Base-by-base conservation (phyloP, 495 filamentous ascomycete species). In the Clavariopsis aquatica region DNA sequence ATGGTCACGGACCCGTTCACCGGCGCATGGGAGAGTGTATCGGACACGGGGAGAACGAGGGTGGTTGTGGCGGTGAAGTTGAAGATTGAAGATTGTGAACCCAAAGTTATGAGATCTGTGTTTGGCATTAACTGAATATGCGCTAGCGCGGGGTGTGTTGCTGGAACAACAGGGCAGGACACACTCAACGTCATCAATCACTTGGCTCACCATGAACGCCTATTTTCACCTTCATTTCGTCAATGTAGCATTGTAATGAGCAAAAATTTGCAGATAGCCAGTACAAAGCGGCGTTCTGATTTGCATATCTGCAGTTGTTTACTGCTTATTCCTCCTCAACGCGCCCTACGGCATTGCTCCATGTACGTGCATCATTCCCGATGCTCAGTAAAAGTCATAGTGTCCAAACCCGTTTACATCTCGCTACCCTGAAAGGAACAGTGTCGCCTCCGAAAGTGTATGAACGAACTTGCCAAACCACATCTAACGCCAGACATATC, bases 1-100 rank as follows among this genome's bases (percentile, higher is more conserved):
- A 75, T 75, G 34, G 38, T 43, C 13, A 17, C 15, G 13, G 15
- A 43, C n/a, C 8, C 13, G 6, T 43, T n/a, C n/a, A 43, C 9
- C 2, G 15, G 15, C 15, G 38, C 38, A 43, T 43, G 15, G 38
- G n/a, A 17, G 15, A 3, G n/a, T 15, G 3, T 8, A 43, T 17
- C 15, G 38, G n/a, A 43, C 12, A 8, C 3, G 12, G 15, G 38
- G 13, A 43, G 3, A 43, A 17, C 38, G 38, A 6, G n/a, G 15
- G 38, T 17, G 13, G 38, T 6, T 43, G 38, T 43, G 31, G 38
- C 15, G 38, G 38, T 9, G 38, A 43, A 17, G n/a, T n/a, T 43
- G 38, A 17, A 17, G 4, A 43, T 17, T 12, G 13, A 43, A 17
- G 38, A 43, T 43, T 43, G 15, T 15, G 15, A 2, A 17, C 15